Percentiles rank a stretch among this genome's conserved stretches.
Conservation (phyloP, 2,329 filamentous ascomycete genomes). For the Colletotrichum graminicola region DNA sequence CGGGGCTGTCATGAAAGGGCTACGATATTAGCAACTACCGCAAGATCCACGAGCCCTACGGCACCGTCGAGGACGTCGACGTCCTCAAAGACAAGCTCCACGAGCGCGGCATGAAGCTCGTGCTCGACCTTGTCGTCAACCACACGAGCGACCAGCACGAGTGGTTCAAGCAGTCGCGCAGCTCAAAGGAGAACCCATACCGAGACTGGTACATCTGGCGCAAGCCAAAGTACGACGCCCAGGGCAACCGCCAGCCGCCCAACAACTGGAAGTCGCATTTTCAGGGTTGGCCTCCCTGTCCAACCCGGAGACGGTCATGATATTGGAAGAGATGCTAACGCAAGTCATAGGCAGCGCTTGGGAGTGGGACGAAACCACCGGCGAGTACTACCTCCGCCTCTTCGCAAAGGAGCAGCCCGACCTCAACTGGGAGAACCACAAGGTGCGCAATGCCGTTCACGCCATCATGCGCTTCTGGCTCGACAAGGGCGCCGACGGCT, state of each 20-base stretch:
- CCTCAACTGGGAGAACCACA: constrained; percentile 81
- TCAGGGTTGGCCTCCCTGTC: constrained; percentile 48
- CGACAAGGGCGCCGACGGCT: constrained; percentile 74
- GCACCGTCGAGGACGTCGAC: constrained; percentile 76
- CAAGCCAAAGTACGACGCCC: constrained; percentile 65
- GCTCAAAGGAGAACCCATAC: constrained; percentile 65
- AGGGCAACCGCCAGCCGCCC: constrained; percentile 71
- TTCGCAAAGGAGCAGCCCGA: constrained; percentile 80
- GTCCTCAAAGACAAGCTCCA: constrained; percentile 71
- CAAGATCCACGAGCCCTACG: constrained; percentile 74
- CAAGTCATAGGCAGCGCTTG: constrained; percentile 56
- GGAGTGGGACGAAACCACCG: constrained; percentile 63
- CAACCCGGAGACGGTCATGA: neutral
- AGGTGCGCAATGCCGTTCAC: constrained; percentile 74
- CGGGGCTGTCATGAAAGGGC: constrained; percentile 54
- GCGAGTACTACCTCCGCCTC: constrained; percentile 73
- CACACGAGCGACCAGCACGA: constrained; percentile 72
- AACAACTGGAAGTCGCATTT: constrained; percentile 67
- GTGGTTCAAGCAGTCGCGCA: constrained; percentile 70
- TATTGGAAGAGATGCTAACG: neutral
- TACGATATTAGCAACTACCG: constrained; percentile 80
- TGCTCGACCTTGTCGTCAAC: constrained; percentile 81
- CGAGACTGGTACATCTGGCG: constrained; percentile 76
- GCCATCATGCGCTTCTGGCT: constrained; percentile 81
- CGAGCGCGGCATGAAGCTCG: constrained; percentile 73